Evolutionary conservation across 805 yeast genomes (phyloP).

Genomic region (Wickerhamomyces mucosus): DNA sequence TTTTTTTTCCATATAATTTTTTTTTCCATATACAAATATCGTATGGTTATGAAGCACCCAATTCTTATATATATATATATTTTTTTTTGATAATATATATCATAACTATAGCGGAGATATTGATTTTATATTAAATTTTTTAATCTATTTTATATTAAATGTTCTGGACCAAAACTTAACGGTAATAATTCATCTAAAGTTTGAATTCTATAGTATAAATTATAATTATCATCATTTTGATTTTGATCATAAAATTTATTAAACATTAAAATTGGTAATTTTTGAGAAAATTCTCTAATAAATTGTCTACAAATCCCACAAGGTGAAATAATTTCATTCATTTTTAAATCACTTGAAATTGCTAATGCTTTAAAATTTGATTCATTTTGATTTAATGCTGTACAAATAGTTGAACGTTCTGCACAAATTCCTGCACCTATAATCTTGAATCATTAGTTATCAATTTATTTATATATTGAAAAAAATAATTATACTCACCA

Average conservation of each 20-base stretch:
- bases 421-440: slow-evolving; percentile 66
- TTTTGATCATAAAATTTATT: no score
- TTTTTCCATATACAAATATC: no score
- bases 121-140: no score
- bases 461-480: background rate
- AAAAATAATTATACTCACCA: slow-evolving; percentile 29
- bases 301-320: slow-evolving; percentile 94
- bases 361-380: slow-evolving; percentile 49
- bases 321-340: slow-evolving; percentile 59
- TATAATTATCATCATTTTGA: slow-evolving; percentile 36
- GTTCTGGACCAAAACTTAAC: slow-evolving; percentile 76
- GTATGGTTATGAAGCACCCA: no score
- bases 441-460: background rate
- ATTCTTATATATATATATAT: no score
- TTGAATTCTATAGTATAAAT: slow-evolving; percentile 30
- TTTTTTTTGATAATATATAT: no score
- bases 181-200: slow-evolving; percentile 65
- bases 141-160: slow-evolving; percentile 6
- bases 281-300: slow-evolving; percentile 66
- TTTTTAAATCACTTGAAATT: slow-evolving; percentile 48
- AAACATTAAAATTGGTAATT: slow-evolving; percentile 62
- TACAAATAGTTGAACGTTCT: slow-evolving; percentile 55
- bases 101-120: no score
- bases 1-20: no score
- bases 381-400: slow-evolving; percentile 40